Conservation (phyloP, 2,329 filamentous ascomycete species). For the Ascochyta rabiei region DNA sequence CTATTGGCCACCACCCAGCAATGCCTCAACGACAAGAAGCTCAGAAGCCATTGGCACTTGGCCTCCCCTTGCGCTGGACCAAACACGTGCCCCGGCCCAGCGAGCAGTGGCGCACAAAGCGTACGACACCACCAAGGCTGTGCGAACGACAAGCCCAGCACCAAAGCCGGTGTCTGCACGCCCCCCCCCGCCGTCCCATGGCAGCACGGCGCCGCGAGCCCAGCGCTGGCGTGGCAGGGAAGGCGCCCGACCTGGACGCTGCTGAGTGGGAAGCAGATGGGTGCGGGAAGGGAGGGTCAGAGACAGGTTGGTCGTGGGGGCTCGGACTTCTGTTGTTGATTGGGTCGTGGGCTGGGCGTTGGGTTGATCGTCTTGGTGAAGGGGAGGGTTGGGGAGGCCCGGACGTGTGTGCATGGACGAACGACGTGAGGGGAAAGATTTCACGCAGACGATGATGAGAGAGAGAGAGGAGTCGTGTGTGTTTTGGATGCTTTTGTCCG, state of each 20-base stretch:
- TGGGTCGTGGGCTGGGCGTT: neutral
- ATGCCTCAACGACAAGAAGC: neutral
- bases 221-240: neutral
- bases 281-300: neutral
- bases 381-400: too few species aligned
- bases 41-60: conserved; percentile 1
- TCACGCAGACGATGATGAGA: too few species aligned
- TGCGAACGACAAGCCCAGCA: neutral
- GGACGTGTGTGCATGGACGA: too few species aligned
- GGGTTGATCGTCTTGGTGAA: too few species aligned
- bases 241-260: neutral
- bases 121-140: neutral
- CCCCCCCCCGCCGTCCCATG: neutral
- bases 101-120: neutral
- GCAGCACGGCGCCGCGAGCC: neutral
- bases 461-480: too few species aligned
- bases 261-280: too few species aligned
- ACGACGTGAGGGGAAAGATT: too few species aligned
- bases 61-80: neutral
- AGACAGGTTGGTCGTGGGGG: neutral
- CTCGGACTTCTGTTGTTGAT: neutral
- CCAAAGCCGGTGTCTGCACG: neutral
- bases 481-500: too few species aligned
- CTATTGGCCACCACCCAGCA: neutral
- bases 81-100: neutral